These are phyloP conservation scores for Thelonectria discophora DNA, from an alignment of 2,329 filamentous ascomycete genomes.

Conservation along the genomic window DNA sequence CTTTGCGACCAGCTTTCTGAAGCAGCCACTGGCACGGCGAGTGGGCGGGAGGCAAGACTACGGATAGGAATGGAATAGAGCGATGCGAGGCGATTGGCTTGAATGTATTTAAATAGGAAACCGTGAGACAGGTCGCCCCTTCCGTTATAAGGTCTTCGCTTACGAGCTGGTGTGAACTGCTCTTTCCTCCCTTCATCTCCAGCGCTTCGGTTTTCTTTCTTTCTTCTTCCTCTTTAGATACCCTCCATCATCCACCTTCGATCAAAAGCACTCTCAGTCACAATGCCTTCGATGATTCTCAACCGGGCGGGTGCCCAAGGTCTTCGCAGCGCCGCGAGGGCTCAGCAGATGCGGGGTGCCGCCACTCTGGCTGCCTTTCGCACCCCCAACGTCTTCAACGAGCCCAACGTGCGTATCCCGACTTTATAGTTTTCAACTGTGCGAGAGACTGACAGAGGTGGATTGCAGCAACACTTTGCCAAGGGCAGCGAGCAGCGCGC, in stretches of 20 bases:
- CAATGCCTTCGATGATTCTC: slow-evolving; percentile 49
- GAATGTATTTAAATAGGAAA: slow-evolving; percentile 16
- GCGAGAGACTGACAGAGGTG: slow-evolving; percentile 7
- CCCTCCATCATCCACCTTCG: slow-evolving; percentile 32
- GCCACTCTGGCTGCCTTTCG: slow-evolving; percentile 84
- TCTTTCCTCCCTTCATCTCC: slow-evolving; percentile 24
- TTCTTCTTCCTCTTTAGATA: slow-evolving; percentile 34
- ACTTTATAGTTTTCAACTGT: neutral
- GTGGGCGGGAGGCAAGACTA: slow-evolving; percentile 15
- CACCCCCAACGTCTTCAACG: slow-evolving; percentile 86
- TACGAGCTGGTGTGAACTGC: neutral
- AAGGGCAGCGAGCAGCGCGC: slow-evolving; percentile 84
- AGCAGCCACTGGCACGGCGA: neutral
- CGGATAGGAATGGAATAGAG: neutral
- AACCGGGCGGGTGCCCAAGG: slow-evolving; percentile 46
- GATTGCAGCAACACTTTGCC: slow-evolving; percentile 80
- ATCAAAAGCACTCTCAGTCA: slow-evolving; percentile 5
- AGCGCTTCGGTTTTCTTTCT: slow-evolving; percentile 14
- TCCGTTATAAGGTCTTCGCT: slow-evolving; percentile 1
- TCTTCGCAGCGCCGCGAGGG: slow-evolving; percentile 43
- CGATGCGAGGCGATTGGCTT: neutral
- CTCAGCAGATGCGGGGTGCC: slow-evolving; percentile 45
- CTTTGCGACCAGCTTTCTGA: neutral
- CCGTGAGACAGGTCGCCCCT: slow-evolving; percentile 11
- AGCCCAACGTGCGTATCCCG: slow-evolving; percentile 82